Conservation (phyloP, 208 protist genomes). For the Phytomonas francai region DNA sequence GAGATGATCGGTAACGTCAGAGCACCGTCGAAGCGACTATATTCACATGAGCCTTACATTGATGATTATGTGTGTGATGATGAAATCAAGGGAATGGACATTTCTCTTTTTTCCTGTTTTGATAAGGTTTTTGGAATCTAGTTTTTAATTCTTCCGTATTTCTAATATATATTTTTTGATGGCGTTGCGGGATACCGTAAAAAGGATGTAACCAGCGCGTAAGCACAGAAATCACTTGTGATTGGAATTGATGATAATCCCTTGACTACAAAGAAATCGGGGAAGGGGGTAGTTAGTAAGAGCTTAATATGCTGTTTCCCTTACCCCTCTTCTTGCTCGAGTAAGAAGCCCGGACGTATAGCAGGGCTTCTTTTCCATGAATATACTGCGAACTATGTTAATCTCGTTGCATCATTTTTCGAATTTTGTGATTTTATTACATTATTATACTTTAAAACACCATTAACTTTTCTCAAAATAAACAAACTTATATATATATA, state of each 20-base stretch:
- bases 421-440: conserved; percentile 4
- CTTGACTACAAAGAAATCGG: not conserved
- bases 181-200: not conserved
- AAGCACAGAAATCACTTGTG: not conserved
- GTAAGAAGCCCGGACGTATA: not conserved
- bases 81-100: not conserved
- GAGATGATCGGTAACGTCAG: not conserved
- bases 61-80: not conserved
- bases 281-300: not conserved
- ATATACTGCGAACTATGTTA: not conserved
- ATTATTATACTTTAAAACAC: not conserved
- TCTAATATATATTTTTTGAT: conserved; percentile 6
- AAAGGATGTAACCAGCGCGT: not conserved
- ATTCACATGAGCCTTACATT: not conserved
- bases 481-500: not conserved
- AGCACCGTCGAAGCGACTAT: not conserved
- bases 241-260: not conserved
- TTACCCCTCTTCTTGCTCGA: not conserved
- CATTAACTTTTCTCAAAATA: too few species aligned
- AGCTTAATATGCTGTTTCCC: not conserved
- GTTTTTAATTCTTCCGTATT: not conserved
- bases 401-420: not conserved
- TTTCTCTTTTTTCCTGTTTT: not conserved
- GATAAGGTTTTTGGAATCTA: too few species aligned
- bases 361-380: not conserved